Percentiles rank a stretch among this genome's conserved stretches.
Evolutionary conservation across 2,329 filamentous ascomycete genomes (phyloP).

Genomic region (Paecilomyces fulvus): DNA sequence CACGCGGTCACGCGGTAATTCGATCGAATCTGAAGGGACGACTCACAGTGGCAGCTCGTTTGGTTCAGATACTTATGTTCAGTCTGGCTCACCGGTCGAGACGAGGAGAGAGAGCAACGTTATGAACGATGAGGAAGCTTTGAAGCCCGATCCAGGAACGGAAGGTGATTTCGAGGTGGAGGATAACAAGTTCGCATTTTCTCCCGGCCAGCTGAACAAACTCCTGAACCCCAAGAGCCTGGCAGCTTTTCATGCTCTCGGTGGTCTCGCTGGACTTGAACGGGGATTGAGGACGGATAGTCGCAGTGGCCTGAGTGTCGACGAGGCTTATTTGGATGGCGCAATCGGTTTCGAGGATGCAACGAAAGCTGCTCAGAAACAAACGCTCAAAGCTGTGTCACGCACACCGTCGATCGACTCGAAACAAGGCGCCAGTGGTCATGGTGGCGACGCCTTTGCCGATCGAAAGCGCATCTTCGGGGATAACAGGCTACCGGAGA

Average conservation of each 20-base stretch:
- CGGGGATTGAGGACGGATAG: conserved; percentile 62
- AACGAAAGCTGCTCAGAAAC: conserved; percentile 15
- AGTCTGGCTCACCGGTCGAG: conserved; percentile 32
- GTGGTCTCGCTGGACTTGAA: conserved; percentile 63
- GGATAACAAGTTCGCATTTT: conserved; percentile 64
- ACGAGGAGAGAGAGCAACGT: conserved; percentile 41
- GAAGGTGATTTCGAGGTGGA: conserved; percentile 61
- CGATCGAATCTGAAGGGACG: conserved; percentile 54
- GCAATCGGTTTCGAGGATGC: conserved; percentile 60
- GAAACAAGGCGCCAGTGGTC: conserved; percentile 11
- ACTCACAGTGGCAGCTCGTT: conserved; percentile 45
- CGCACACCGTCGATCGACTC: conserved; percentile 5
- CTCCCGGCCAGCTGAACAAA: conserved; percentile 66
- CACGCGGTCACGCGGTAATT: conserved; percentile 55
- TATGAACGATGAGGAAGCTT: conserved; percentile 53
- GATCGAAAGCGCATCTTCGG: conserved; percentile 65
- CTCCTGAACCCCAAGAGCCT: conserved; percentile 72
- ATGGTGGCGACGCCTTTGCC: conserved; percentile 35
- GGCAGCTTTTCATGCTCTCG: conserved; percentile 64
- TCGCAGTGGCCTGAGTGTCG: conserved; percentile 57
- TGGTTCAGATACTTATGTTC: conserved; percentile 47
- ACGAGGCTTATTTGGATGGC: conserved; percentile 59
- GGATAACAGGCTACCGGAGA: conserved; percentile 59
- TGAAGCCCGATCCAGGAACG: conserved; percentile 61
- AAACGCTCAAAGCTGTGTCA: conserved; percentile 21